These are phyloP conservation scores for Buddleja alternifolia DNA, from an alignment of 257 asterid genomes.

Conservation along the genomic window DNA sequence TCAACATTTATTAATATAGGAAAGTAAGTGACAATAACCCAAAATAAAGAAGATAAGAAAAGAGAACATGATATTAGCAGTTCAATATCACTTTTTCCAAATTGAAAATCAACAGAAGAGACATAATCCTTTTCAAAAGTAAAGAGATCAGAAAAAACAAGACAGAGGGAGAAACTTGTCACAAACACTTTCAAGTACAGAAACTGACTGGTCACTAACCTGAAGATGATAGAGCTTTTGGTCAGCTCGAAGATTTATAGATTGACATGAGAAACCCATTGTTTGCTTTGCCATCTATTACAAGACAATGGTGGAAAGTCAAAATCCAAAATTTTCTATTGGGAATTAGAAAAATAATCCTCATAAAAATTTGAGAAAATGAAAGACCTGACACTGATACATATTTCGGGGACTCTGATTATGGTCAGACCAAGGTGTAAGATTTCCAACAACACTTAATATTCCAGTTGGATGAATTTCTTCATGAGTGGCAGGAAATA, in stretches of 20 bases:
- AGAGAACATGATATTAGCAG: too few relatives aligned
- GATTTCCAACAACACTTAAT: conserved; percentile 91
- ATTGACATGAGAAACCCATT: conserved; percentile 93
- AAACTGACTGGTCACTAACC: conserved; percentile 46
- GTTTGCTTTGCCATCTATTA: conserved; percentile 97
- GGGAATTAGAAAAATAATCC: conserved; percentile 15
- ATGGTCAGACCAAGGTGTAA: conserved; percentile 99
- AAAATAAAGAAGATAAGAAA: too few relatives aligned
- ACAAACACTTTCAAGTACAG: neutral
- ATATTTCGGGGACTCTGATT: conserved; percentile 99
- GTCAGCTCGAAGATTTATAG: conserved; percentile 84
- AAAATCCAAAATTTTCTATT: conserved; percentile 18
- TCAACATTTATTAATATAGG: too few relatives aligned
- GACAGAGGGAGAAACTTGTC: neutral
- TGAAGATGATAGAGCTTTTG: conserved; percentile 99
- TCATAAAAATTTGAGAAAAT: conserved; percentile 22
- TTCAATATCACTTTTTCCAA: too few relatives aligned
- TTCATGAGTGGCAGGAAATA: conserved; percentile 87
- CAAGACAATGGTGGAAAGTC: conserved; percentile 31
- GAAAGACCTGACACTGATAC: conserved; percentile 97
- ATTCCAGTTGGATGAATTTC: conserved; percentile 97
- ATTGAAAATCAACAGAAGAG: too few relatives aligned
- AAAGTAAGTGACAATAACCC: too few relatives aligned
- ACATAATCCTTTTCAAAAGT: too few relatives aligned
- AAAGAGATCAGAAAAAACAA: too few relatives aligned